Conservation (phyloP, 169 alveolate genomes). For the Condylostoma magnum region DNA sequence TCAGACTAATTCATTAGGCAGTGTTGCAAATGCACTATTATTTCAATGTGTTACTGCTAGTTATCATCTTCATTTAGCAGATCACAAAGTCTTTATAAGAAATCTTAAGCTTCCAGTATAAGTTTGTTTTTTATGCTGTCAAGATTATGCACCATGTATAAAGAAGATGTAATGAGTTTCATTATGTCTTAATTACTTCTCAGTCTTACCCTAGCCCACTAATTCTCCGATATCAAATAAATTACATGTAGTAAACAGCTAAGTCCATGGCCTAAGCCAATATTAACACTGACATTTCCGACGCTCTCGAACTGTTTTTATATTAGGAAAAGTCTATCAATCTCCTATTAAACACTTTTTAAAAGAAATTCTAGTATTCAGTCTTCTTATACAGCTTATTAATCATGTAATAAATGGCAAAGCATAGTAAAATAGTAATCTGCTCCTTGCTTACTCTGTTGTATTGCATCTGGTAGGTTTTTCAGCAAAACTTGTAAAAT, state of each 20-base stretch:
- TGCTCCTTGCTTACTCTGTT: constrained; percentile 16
- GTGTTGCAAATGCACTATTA: no score
- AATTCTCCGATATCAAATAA: not conserved
- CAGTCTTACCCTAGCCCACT: not conserved
- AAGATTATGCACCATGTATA: not conserved
- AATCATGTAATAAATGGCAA: no score
- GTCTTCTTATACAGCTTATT: not conserved
- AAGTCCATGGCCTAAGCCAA: constrained; percentile 26
- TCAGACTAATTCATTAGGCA: no score
- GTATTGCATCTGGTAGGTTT: constrained; percentile 5
- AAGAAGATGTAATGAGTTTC: constrained; percentile 4
- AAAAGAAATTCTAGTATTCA: not conserved
- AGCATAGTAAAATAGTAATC: constrained; percentile 22
- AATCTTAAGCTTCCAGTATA: constrained; percentile 29
- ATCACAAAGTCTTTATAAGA: constrained; percentile 39
- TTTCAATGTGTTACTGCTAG: constrained; percentile 38
- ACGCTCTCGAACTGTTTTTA: not conserved
- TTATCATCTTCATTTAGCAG: constrained; percentile 37
- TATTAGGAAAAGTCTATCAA: not conserved
- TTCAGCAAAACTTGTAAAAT: not conserved
- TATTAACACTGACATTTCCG: constrained; percentile 6
- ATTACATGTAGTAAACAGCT: not conserved
- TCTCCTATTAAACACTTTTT: not conserved
- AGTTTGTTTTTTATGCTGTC: constrained; percentile 37
- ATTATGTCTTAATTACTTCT: not conserved